phyloP scores from a whole-genome alignment of 495 filamentous ascomycete genomes.

The Xylaria bambusicola region DNA sequence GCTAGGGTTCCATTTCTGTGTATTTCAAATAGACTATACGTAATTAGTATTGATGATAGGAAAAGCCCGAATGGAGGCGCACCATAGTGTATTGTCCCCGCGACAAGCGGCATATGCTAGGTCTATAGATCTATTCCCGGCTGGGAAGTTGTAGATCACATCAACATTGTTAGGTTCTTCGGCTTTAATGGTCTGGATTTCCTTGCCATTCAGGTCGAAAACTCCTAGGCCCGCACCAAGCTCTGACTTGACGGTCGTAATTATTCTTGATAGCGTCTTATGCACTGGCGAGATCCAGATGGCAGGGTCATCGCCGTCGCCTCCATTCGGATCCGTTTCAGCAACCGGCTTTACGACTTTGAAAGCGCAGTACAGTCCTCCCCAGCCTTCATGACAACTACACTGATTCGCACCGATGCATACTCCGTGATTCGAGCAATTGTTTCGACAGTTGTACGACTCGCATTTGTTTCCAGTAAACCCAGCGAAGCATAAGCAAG shows the following conservation, averaged over 20 bases:
- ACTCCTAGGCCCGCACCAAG: slow-evolving; percentile 34
- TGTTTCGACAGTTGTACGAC: slow-evolving; percentile 30
- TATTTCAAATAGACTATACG: slow-evolving; percentile 35
- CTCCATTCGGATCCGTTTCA: slow-evolving; percentile 37
- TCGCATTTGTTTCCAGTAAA: slow-evolving; percentile 26
- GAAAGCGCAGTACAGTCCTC: slow-evolving; percentile 36
- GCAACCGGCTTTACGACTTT: slow-evolving; percentile 30
- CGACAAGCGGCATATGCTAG: slow-evolving; percentile 37
- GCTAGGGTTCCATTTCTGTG: slow-evolving; percentile 30
- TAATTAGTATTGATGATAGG: slow-evolving; percentile 5
- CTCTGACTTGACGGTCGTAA: slow-evolving; percentile 37
- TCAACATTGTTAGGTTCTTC: slow-evolving; percentile 42
- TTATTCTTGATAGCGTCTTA: slow-evolving; percentile 33
- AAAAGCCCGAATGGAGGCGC: neutral
- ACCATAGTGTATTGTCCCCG: slow-evolving; percentile 38
- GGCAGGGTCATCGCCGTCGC: slow-evolving; percentile 39
- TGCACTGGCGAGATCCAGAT: slow-evolving; percentile 38
- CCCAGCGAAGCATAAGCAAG: slow-evolving; percentile 34
- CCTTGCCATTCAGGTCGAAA: slow-evolving; percentile 36
- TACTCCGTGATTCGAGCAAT: slow-evolving; percentile 32
- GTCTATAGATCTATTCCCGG: slow-evolving; percentile 29
- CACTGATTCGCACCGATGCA: slow-evolving; percentile 35
- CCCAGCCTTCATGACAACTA: slow-evolving; percentile 32
- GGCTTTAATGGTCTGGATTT: slow-evolving; percentile 29
- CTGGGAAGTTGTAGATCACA: slow-evolving; percentile 37